Percentiles rank a stretch among this genome's conserved stretches.
These are phyloP conservation scores for Diaporthe sp. DNA, from an alignment of 2,329 filamentous ascomycete species.

Conservation along the genomic window DNA sequence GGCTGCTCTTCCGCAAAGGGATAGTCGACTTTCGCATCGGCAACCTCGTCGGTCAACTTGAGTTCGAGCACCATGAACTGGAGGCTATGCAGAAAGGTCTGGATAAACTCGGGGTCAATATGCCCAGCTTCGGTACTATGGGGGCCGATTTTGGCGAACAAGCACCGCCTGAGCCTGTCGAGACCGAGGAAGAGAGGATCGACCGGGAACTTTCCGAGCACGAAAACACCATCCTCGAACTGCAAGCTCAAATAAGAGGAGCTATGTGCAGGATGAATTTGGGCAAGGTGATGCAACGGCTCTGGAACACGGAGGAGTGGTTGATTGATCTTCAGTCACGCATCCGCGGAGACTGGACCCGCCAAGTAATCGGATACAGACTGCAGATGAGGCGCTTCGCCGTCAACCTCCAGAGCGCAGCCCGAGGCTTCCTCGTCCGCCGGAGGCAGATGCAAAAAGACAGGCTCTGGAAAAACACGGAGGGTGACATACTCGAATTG, in stretches of 20 bases:
- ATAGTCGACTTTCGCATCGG: constrained; percentile 97
- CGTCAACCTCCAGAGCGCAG: constrained; percentile 81
- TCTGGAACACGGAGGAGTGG: constrained; percentile 88
- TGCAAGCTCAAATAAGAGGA: constrained; percentile 89
- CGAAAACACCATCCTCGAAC: constrained; percentile 77
- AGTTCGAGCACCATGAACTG: constrained; percentile 97
- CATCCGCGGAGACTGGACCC: constrained; percentile 87
- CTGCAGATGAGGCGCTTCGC: constrained; percentile 87
- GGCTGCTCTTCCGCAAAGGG: constrained; percentile 95
- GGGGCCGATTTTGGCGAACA: constrained; percentile 94
- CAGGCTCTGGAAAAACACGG: constrained; percentile 76
- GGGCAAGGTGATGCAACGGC: constrained; percentile 84
- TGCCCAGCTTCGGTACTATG: constrained; percentile 99
- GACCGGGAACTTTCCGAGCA: constrained; percentile 85
- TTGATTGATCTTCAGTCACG: constrained; percentile 87
- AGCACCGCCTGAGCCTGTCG: constrained; percentile 74
- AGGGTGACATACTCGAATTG: constrained; percentile 79
- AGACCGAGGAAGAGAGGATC: constrained; percentile 91
- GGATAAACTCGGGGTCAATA: constrained; percentile 92
- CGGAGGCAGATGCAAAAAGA: constrained; percentile 72
- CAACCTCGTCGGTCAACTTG: constrained; percentile 94
- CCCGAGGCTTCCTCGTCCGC: constrained; percentile 81
- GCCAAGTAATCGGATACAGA: constrained; percentile 86
- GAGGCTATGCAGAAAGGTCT: constrained; percentile 97
- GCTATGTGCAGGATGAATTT: constrained; percentile 82